phyloP scores from a whole-genome alignment of 2,329 filamentous ascomycete species.

The Trichocomaceae sp. region DNA sequence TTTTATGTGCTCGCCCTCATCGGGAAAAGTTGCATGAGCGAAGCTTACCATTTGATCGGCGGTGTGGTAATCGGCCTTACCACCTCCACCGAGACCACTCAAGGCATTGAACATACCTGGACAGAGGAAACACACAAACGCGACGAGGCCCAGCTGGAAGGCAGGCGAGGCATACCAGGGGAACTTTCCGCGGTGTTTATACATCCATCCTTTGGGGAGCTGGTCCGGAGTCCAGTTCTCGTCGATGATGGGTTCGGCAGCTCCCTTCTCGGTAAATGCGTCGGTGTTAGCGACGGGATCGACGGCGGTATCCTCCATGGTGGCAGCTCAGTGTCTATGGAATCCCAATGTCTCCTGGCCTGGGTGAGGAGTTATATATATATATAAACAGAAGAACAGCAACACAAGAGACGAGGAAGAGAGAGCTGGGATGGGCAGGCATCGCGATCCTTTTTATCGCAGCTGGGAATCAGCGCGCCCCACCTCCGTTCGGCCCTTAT shows the following conservation, averaged over 20 bases:
- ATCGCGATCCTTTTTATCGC: conserved; percentile 1
- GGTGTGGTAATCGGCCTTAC: conserved; percentile 39
- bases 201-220: conserved; percentile 40
- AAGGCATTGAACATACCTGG: conserved; percentile 63
- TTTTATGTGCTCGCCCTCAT: background rate
- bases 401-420: background rate
- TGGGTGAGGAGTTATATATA: background rate
- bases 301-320: conserved; percentile 2
- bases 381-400: background rate
- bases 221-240: conserved; percentile 9
- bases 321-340: background rate
- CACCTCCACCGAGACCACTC: conserved; percentile 54
- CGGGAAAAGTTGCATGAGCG: background rate
- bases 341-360: background rate
- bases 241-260: conserved; percentile 5
- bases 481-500: background rate
- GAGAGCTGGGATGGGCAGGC: background rate
- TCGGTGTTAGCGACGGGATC: background rate
- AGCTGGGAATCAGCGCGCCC: background rate
- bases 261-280: background rate
- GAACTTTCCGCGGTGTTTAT: conserved; percentile 50
- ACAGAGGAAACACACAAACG: conserved; percentile 61
- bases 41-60: conserved; percentile 45
- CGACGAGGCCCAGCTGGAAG: conserved; percentile 62
- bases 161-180: conserved; percentile 65